Conservation (phyloP, 2,329 filamentous ascomycete species). For the Claviceps spartinae region DNA sequence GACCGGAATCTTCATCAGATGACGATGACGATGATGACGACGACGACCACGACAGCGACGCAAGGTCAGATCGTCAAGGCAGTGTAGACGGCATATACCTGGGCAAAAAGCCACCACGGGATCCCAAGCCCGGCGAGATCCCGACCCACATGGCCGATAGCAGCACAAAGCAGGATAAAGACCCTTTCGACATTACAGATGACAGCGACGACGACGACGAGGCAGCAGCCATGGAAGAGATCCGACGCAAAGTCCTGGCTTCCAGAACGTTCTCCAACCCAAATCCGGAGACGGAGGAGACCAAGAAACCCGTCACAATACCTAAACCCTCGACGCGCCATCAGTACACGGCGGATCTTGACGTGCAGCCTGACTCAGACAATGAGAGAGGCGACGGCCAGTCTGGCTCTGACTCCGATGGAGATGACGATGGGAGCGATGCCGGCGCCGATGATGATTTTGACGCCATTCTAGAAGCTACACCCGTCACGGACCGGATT, state of each 20-base stretch:
- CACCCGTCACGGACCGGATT: conserved; percentile 73
- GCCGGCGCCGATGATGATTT: conserved; percentile 63
- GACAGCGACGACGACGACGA: conserved; percentile 53
- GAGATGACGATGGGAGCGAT: conserved; percentile 46
- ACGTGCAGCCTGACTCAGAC: conserved; percentile 45
- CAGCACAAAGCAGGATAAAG: conserved; percentile 32
- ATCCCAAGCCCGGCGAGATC: conserved; percentile 6
- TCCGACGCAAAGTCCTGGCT: conserved; percentile 76
- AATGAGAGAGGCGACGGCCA: conserved; percentile 44
- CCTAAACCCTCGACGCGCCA: conserved; percentile 35
- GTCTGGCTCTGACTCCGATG: conserved; percentile 10
- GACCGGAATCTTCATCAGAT: conserved; percentile 38
- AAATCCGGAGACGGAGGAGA: conserved; percentile 33
- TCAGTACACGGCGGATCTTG: conserved; percentile 43
- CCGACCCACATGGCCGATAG: conserved; percentile 8
- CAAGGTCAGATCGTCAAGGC: conserved; percentile 18
- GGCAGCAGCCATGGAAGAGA: conserved; percentile 71
- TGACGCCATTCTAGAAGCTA: conserved; percentile 85
- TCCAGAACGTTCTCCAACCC: conserved; percentile 67
- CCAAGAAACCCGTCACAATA: conserved; percentile 52
- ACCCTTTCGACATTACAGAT: conserved; percentile 66
- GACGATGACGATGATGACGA: conserved; percentile 38
- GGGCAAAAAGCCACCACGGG: conserved; percentile 36
- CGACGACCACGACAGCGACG: conserved; percentile 27
- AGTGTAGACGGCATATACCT: conserved; percentile 46